Evolutionary conservation across 2,329 filamentous ascomycete genomes (phyloP), one percentile per base, ranked within the genome.

Genomic region (Magnaporthiopsis incrustans): DNA sequence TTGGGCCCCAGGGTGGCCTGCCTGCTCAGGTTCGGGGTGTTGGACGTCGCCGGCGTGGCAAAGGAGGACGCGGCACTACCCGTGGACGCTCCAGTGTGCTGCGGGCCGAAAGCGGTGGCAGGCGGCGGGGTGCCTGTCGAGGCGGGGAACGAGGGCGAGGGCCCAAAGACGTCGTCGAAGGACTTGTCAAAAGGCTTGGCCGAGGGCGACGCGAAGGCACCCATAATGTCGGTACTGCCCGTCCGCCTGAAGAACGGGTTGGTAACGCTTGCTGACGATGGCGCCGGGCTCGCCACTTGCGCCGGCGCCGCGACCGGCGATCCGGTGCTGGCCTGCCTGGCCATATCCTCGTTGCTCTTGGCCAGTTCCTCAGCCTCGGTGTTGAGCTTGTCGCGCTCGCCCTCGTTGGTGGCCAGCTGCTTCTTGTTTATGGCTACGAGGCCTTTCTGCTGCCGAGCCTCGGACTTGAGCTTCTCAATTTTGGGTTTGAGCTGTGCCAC

Each of bases 341-440:
- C 77, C 63, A 78, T 76, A 66, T 86, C 88, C 72, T 85, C 85
- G 69, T 79, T 86, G 71, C 78, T 85, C 80, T 82, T 89, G 74
- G 77, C 83, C 67, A 89, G 82, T 62, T 86, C 87, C 65, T 88
- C 88, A 59, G 89, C 88, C 74, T 98, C 94, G 1, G 81, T 79
- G 78, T 92, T 93, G 56, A 97, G 80, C 79, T 91, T 94, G 66
- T 98, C 94, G 38, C 91, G 86, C 74, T 98, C 94, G 60, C 85
- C 85, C 75, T 99, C 95, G 65, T 89, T 91, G 0, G 93, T 97
- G 50, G 89, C 86, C 66, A 98, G 81, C 77, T 99, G 95, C 79
- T 99, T 99, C 82, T 96, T 98, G 79, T 97, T 97, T 78, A 99
- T 99, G 58, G 95, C 93, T 35, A 96, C 94, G 68, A 98, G 82